Evolutionary conservation across 768 basidiomycete genomes (phyloP), one percentile per base, ranked within the genome.

Genomic region (Serpula lacrymans): DNA sequence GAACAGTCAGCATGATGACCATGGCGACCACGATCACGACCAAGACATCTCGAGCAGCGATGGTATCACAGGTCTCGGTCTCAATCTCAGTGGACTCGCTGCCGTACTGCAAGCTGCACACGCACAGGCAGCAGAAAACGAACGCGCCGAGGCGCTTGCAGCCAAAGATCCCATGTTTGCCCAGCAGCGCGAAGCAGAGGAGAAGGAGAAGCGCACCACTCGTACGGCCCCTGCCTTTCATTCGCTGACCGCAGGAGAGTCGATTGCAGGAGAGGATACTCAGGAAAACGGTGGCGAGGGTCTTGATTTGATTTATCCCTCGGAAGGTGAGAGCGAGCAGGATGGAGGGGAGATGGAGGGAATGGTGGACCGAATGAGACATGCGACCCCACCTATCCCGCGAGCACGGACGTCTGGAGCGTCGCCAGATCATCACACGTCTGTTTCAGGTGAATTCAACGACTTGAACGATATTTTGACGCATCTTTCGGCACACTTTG

Each of bases 51-150:
- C 33, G 39, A 53, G 48, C 31, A 47, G 39, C 23, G 27, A 48
- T 8, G 16, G 36, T 18, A 51, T 57, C 11, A 27, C 65, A 8
- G 69, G 71, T 34, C 60, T 82, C n/a, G 71, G 73, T 25, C 63
- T 84, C 31, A 77, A 74, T 52, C 58, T 86, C 29, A 76, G 70
- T 47, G 75, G 79, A 4, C 74, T 90, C 34, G 85, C 82, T n/a
- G 86, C 85, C 34, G 82, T 88, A 49, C 66, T 89, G 22, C 84
- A 88, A 47, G 87, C 84, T 39, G 88, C 82, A 7, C 82, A 86
- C 36, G 78, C 78, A 4, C 80, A 77, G 28, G 73, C 70, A 22
- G 62, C 68, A 11, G 72, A 74, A 46, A 68, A 68, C 30, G 73
- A 71, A 39, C 72, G 70, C 43, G 62, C 64, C 11, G 67, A 68